Evolutionary conservation across 1,284 basidiomycete genomes (phyloP), one percentile per base, ranked within the genome.

Genomic region (Cutaneotrichosporon daszewskae): DNA sequence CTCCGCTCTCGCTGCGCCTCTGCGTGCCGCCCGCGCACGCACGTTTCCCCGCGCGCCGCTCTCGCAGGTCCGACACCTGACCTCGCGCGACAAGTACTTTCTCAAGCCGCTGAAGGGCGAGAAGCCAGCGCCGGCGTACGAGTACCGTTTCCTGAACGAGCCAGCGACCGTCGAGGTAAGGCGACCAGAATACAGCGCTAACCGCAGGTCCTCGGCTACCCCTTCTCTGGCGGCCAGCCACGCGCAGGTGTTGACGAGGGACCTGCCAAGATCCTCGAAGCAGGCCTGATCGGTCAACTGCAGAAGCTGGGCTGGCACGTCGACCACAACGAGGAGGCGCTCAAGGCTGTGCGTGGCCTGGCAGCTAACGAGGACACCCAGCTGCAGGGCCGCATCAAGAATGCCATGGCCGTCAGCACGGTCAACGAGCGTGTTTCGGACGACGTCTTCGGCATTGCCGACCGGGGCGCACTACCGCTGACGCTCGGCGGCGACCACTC

Each of bases 401-500:
- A 91, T 62, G 90, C 92, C 13, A 74, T 86, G 23, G 71, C 88
- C 23, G 91, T 96, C 37, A 86, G 83, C 17, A 76, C 78, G n/a
- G 91, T 96, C 39, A 84, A 81, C 56, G 69, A 88, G 70, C 78
- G 82, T 35, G 83, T 98, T 23, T 81, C 87, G n/a, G 72, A 79
- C 28, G 81, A 74, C 24, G 86, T 98, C 17, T 81, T 81, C 16
- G 77, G 68, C 12, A 85, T 91, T 68, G 82, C 81, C 26, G 78
- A 77, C 69, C 79, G 80, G 42, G 90, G 92, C 9, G 79, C 83
- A 62, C 74, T 98, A 29, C 85, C 91, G 3, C 74, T 98, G 13
- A 97, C 91, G 1, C 75, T 98, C n/a, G 95, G 94, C 14, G 95
- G 95, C 11, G 92, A 97, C 67, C 92, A 97, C 72, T 91, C 87